phyloP scores from a whole-genome alignment of 805 yeast species.

The Helenozyma baotianmanensis region DNA sequence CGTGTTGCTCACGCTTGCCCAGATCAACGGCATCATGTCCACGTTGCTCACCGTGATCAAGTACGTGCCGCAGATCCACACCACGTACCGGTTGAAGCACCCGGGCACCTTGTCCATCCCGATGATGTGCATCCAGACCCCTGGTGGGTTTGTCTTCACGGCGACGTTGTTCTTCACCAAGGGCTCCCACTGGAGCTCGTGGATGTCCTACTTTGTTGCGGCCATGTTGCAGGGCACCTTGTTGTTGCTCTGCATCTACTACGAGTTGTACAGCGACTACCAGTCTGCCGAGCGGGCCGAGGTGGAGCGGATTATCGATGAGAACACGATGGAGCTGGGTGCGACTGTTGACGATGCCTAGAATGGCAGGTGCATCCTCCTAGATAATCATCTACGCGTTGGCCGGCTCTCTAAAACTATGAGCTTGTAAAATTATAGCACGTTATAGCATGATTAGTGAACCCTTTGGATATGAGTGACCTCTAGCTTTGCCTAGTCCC shows the following conservation, averaged over 20 bases:
- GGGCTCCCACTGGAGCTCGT: constrained; percentile 81
- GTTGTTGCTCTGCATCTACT: constrained; percentile 57
- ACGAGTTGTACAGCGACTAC: constrained; percentile 18
- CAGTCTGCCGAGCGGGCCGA: constrained; percentile 6
- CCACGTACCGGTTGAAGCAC: constrained; percentile 64
- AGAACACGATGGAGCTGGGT: constrained; percentile 2
- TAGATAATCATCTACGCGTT: neutral
- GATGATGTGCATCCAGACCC: constrained; percentile 85
- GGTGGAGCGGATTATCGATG: constrained; percentile 10
- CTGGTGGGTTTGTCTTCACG: constrained; percentile 83
- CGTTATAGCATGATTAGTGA: no score
- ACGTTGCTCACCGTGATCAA: constrained; percentile 62
- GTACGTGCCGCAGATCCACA: constrained; percentile 73
- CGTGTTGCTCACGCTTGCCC: constrained; percentile 42
- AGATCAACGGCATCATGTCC: constrained; percentile 59
- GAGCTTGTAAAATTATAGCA: constrained; percentile 3
- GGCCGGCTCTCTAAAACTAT: neutral
- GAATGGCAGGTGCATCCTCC: neutral
- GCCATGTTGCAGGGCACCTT: constrained; percentile 63
- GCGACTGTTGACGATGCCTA: neutral
- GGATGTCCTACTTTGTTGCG: constrained; percentile 76
- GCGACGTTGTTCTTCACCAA: constrained; percentile 64
- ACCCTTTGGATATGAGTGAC: no score
- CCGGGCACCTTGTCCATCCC: constrained; percentile 76
- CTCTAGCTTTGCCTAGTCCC: no score